Conservation (phyloP, 2,329 filamentous ascomycete species). For the Neofusicoccum cordaticola region DNA sequence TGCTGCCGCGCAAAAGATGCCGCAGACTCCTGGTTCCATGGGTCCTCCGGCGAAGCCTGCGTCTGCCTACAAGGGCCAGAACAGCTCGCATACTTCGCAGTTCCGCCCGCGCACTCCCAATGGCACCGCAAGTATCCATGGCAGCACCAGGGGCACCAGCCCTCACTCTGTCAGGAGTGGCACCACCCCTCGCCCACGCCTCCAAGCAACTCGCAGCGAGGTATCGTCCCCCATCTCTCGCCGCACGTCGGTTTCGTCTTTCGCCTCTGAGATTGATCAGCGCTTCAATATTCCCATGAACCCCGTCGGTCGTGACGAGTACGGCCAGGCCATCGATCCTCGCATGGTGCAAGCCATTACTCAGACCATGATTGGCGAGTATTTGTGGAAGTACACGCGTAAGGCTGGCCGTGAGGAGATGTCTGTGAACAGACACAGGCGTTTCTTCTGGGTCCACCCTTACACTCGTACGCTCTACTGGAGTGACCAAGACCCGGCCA, state of each 20-base stretch:
- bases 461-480: constrained; percentile 96
- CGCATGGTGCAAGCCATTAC: constrained; percentile 99
- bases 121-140: constrained; percentile 29
- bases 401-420: constrained; percentile 86
- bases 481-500: constrained; percentile 85
- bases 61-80: constrained; percentile 59
- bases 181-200: constrained; percentile 56
- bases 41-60: constrained; percentile 81
- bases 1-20: constrained; percentile 58
- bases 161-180: constrained; percentile 41
- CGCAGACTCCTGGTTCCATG: constrained; percentile 55
- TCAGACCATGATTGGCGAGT: constrained; percentile 99
- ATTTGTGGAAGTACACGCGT: constrained; percentile 97
- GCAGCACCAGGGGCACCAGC: constrained; percentile 43
- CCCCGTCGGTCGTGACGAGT: constrained; percentile 8
- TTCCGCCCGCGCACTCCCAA: constrained; percentile 39
- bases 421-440: constrained; percentile 83
- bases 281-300: constrained; percentile 72
- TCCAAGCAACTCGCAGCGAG: constrained; percentile 46
- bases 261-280: constrained; percentile 88
- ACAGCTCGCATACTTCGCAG: constrained; percentile 25
- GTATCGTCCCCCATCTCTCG: constrained; percentile 56
- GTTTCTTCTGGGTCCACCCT: constrained; percentile 99
- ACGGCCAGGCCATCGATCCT: constrained; percentile 67
- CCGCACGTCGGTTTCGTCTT: constrained; percentile 89